Conservation (phyloP, 2,329 filamentous ascomycete genomes). For the Fusarium praegraminearum region DNA sequence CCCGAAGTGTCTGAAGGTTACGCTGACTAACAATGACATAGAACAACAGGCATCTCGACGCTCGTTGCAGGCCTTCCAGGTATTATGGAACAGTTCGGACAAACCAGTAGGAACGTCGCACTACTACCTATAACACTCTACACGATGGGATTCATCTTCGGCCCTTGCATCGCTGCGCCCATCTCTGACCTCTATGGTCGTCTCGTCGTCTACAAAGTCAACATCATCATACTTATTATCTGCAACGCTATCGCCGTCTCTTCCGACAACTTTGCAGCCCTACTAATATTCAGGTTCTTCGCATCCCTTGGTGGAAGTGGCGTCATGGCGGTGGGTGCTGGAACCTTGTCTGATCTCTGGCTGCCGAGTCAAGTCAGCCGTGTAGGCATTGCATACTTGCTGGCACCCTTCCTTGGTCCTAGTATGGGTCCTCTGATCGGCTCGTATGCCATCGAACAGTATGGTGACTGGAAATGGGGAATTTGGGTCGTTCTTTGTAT, state of each 20-base stretch:
- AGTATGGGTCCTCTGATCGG: slow-evolving; percentile 18
- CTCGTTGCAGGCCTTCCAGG: slow-evolving; percentile 15
- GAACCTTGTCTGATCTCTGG: slow-evolving; percentile 13
- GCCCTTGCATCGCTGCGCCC: slow-evolving; percentile 16
- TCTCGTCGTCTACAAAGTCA: slow-evolving; percentile 13
- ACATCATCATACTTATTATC: slow-evolving; percentile 10
- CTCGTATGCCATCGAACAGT: slow-evolving; percentile 7
- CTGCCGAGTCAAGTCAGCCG: slow-evolving; percentile 1
- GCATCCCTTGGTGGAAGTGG: slow-evolving; percentile 11
- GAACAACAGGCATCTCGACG: slow-evolving; percentile 20
- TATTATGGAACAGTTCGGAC: slow-evolving; percentile 5
- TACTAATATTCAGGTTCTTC: slow-evolving; percentile 13
- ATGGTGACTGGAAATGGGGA: slow-evolving; percentile 13
- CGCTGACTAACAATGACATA: neutral
- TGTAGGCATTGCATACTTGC: slow-evolving; percentile 10
- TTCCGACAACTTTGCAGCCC: slow-evolving; percentile 1
- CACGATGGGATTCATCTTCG: slow-evolving; percentile 11
- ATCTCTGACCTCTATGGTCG: slow-evolving; percentile 21
- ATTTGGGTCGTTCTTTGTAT: slow-evolving; percentile 20
- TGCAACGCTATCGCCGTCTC: slow-evolving; percentile 17
- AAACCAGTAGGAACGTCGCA: slow-evolving; percentile 1
- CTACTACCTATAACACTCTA: slow-evolving; percentile 15
- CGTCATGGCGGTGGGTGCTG: slow-evolving; percentile 19
- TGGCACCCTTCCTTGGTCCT: slow-evolving; percentile 16
- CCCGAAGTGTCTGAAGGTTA: fast-evolving